These are phyloP conservation scores for Herpotrichia juniperi DNA, from an alignment of 2,329 filamentous ascomycete genomes.

Conservation along the genomic window DNA sequence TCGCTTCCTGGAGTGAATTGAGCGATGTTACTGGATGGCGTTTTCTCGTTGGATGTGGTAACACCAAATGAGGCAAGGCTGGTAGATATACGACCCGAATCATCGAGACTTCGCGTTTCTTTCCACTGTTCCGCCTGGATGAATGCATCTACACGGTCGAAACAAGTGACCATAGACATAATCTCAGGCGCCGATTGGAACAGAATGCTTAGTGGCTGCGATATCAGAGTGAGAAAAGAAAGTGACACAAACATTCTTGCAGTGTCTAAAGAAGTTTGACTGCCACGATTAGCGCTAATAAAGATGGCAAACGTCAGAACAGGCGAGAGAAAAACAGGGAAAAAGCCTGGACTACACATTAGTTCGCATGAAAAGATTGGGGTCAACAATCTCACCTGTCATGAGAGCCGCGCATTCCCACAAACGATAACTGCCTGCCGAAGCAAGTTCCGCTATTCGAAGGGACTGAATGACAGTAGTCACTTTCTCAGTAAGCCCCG, in stretches of 20 bases:
- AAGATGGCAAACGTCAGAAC: background rate
- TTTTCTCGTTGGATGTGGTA: too few species aligned
- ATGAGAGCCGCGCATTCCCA: too few species aligned
- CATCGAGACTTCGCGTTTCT: background rate
- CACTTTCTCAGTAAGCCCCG: constrained; percentile 20
- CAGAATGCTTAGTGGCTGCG: background rate
- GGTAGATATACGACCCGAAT: too few species aligned
- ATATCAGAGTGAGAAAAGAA: background rate
- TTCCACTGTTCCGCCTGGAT: background rate
- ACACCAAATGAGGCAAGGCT: too few species aligned
- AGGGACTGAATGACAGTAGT: background rate
- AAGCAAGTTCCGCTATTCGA: background rate
- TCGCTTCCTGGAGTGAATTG: too few species aligned
- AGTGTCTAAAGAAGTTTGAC: background rate
- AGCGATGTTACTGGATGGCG: too few species aligned
- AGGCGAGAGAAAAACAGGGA: background rate
- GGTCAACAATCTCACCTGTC: too few species aligned
- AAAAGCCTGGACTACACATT: background rate
- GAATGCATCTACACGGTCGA: background rate
- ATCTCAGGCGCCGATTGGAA: background rate
- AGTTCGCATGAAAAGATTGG: too few species aligned
- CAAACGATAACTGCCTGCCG: too few species aligned
- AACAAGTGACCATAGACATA: background rate
- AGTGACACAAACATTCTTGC: background rate
- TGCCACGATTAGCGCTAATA: background rate